These are phyloP conservation scores for Mycena vulgaris DNA, from an alignment of 768 basidiomycete genomes.

Conservation along the genomic window DNA sequence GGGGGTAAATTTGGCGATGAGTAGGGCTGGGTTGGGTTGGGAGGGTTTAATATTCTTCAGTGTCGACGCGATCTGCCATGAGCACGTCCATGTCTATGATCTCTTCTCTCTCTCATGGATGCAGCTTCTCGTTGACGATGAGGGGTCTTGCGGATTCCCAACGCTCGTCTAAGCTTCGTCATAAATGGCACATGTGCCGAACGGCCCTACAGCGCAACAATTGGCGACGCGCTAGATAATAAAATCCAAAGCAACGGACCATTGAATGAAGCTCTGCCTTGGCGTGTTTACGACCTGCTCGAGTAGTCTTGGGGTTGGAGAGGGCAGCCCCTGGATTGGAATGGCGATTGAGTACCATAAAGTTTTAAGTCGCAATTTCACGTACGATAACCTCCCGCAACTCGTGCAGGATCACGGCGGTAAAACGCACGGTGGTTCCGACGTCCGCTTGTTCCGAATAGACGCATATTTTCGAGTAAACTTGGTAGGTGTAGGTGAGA, in stretches of 20 bases:
- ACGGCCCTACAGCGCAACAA: slow-evolving; percentile 52
- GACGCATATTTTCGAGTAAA: slow-evolving; percentile 30
- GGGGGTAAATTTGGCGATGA: too few species aligned
- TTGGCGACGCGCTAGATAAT: background rate
- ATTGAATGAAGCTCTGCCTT: slow-evolving; percentile 62
- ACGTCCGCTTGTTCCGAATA: slow-evolving; percentile 36
- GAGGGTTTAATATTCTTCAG: background rate
- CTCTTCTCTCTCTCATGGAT: background rate
- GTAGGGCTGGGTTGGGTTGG: too few species aligned
- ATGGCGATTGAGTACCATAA: background rate
- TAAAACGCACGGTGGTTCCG: slow-evolving; percentile 48
- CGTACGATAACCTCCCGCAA: slow-evolving; percentile 67
- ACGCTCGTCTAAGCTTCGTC: slow-evolving; percentile 65
- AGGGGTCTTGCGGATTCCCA: slow-evolving; percentile 66
- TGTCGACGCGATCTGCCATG: background rate
- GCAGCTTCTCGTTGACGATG: slow-evolving; percentile 38
- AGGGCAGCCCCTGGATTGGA: slow-evolving; percentile 59
- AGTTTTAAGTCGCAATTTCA: slow-evolving; percentile 1
- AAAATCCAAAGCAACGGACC: slow-evolving; percentile 51
- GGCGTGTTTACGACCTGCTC: slow-evolving; percentile 59
- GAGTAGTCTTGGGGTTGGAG: slow-evolving; percentile 65
- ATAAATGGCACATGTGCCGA: slow-evolving; percentile 64
- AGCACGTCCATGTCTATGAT: background rate
- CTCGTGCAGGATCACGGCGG: slow-evolving; percentile 59
- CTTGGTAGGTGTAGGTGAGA: background rate